Evolutionary conservation across 306 rosid species (phyloP).

Genomic region (Astragalus glycyphyllos): DNA sequence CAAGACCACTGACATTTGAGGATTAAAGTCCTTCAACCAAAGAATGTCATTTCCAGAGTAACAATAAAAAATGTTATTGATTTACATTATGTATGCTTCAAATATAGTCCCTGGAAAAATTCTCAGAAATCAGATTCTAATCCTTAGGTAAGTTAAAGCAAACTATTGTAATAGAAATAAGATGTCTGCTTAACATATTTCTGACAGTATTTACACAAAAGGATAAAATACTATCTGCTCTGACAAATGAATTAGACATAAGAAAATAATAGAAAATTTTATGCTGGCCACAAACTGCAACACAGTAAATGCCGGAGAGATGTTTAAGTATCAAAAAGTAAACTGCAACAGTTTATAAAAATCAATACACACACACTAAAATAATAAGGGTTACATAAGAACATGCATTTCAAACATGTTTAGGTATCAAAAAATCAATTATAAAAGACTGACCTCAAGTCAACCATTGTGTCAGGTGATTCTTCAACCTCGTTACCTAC

Average conservation of each 20-base stretch:
- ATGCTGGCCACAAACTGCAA: too few species aligned
- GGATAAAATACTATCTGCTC: background rate
- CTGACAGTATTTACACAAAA: constrained; percentile 5
- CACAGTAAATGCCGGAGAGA: background rate
- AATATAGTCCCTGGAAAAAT: background rate
- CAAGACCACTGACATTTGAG: background rate
- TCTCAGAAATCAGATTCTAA: constrained; percentile 18
- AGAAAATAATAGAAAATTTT: constrained; percentile 1
- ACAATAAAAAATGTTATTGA: background rate
- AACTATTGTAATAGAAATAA: constrained; percentile 33
- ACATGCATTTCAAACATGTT: too few species aligned
- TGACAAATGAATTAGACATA: background rate
- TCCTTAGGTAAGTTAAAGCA: constrained; percentile 10
- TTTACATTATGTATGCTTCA: background rate
- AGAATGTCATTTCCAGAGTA: constrained; percentile 21
- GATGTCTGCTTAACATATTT: constrained; percentile 10
- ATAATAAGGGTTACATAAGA: background rate
- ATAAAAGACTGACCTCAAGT: constrained; percentile 58
- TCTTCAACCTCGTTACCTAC: constrained; percentile 65
- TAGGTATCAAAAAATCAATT: too few species aligned
- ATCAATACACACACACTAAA: too few species aligned
- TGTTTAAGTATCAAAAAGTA: too few species aligned
- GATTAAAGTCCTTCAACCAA: background rate
- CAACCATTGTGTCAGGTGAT: constrained; percentile 48
- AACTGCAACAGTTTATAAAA: too few species aligned